Evolutionary conservation across 768 basidiomycete species (phyloP).

Genomic region (Tricholoma sp.): DNA sequence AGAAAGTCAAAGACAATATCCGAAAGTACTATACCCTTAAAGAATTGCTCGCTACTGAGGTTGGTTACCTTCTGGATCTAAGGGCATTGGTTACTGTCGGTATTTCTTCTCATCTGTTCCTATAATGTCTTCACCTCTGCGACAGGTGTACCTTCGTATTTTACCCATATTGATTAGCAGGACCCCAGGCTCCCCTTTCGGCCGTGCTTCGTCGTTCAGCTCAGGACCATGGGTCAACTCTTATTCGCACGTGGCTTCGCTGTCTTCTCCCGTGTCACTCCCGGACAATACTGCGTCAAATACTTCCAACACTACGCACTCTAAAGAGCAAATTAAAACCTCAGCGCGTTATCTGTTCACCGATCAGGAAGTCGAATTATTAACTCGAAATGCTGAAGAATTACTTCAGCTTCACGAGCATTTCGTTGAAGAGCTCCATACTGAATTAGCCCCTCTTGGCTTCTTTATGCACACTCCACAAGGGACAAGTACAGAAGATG

Average conservation of each 20-base stretch:
- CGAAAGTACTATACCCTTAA: constrained; percentile 69
- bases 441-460: constrained; percentile 46
- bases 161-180: constrained; percentile 46
- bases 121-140: neutral
- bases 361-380: constrained; percentile 47
- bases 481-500: constrained; percentile 8
- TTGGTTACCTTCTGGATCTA: constrained; percentile 75
- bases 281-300: constrained; percentile 17
- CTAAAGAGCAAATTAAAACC: constrained; percentile 25
- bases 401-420: constrained; percentile 65
- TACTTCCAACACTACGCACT: constrained; percentile 6
- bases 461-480: constrained; percentile 31
- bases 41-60: constrained; percentile 83
- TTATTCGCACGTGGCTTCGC: constrained; percentile 26
- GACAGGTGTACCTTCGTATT: constrained; percentile 61
- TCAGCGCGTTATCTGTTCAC: constrained; percentile 49
- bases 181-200: constrained; percentile 32
- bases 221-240: constrained; percentile 43
- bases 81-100: constrained; percentile 69
- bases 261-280: constrained; percentile 21
- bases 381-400: constrained; percentile 65
- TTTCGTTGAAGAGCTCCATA: constrained; percentile 52
- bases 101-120: constrained; percentile 7
- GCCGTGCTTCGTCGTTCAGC: constrained; percentile 37
- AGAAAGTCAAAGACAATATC: constrained; percentile 40